Evolutionary conservation across 257 asterid species (phyloP).

Genomic region (Prunella vulgaris): DNA sequence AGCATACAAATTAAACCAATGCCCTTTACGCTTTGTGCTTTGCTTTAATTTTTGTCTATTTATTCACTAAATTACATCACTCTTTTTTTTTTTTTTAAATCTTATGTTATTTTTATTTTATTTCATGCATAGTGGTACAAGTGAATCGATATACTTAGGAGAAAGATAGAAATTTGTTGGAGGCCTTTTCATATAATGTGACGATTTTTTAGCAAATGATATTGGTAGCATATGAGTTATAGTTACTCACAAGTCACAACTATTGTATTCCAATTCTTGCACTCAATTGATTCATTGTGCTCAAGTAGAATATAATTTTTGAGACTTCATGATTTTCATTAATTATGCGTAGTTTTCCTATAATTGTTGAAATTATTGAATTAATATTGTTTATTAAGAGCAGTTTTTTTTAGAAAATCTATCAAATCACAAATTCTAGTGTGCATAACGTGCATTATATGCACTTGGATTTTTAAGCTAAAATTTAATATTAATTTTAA

Average conservation of each 20-base stretch:
- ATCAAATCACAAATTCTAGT: no score
- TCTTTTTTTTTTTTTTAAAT: background rate
- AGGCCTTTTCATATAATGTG: no score
- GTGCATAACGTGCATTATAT: no score
- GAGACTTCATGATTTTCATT: background rate
- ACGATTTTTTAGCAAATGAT: no score
- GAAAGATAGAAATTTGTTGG: no score
- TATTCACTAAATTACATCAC: background rate
- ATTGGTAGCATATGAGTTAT: no score
- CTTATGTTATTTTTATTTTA: no score
- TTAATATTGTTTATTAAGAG: background rate
- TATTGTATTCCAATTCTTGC: background rate
- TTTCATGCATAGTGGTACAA: background rate
- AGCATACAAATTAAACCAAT: background rate
- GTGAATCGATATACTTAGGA: no score
- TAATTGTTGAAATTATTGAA: background rate
- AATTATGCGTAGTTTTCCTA: background rate
- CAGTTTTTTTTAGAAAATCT: no score
- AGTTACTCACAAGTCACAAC: no score
- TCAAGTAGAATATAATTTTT: background rate
- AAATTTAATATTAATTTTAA: no score
- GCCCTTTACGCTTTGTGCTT: constrained; percentile 12
- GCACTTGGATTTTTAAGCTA: no score
- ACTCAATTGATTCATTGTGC: background rate
- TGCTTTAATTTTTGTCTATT: constrained; percentile 22